Conservation (phyloP, 2,329 filamentous ascomycete species). For the Diaporthe eres region DNA sequence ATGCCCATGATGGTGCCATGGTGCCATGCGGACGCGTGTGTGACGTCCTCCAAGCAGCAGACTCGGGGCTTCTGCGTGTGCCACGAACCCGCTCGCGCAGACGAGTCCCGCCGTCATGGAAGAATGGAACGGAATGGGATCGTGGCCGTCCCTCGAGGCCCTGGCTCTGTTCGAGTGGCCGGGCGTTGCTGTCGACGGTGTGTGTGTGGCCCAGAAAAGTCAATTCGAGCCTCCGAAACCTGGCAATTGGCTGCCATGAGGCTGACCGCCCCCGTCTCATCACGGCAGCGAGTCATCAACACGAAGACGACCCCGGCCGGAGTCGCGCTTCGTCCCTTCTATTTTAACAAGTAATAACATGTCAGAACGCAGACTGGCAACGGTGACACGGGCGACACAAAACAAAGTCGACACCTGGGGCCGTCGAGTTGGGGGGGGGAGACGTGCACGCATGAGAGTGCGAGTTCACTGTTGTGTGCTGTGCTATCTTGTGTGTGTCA, state of each 20-base stretch:
- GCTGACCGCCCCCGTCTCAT: conserved; percentile 22
- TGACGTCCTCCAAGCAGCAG: conserved; percentile 13
- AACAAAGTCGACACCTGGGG: background rate
- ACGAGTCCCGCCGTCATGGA: conserved; percentile 11
- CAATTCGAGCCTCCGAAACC: conserved; percentile 8
- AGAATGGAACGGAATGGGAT: background rate
- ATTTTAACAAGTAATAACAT: conserved; percentile 1
- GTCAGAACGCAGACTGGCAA: conserved; percentile 8
- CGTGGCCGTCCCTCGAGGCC: background rate
- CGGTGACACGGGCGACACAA: conserved; percentile 7
- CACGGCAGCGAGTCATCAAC: conserved; percentile 29
- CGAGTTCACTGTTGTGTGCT: background rate
- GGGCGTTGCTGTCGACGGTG: background rate
- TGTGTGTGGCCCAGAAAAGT: conserved; percentile 9
- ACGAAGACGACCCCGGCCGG: conserved; percentile 20
- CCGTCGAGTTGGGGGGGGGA: background rate
- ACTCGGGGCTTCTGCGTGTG: conserved; percentile 12
- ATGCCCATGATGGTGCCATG: conserved; percentile 24
- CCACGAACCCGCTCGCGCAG: background rate
- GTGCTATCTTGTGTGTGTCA: conserved; percentile 6
- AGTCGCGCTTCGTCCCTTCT: conserved; percentile 16
- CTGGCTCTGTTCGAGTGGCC: background rate
- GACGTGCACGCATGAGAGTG: background rate
- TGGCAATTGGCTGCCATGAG: conserved; percentile 26
- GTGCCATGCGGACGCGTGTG: conserved; percentile 20